Base-by-base conservation (phyloP, 495 filamentous ascomycete genomes). In the Hamigera avellanea region DNA sequence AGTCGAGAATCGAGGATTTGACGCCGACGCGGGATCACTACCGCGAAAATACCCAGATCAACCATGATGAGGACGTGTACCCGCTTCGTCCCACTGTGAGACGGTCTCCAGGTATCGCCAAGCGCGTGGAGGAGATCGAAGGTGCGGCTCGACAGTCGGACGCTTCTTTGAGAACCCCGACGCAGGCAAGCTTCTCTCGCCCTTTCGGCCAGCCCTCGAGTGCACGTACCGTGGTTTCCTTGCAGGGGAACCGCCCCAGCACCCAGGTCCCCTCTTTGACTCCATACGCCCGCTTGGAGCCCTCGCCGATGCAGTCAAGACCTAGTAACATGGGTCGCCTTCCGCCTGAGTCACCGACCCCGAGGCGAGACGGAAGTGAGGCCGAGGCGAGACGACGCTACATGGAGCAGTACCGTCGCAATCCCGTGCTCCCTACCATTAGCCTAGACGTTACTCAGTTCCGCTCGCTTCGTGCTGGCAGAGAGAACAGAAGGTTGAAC, bases 11-110 rank as follows among this genome's bases (percentile, higher is more conserved):
- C 23, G 63, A 66, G 26, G 40, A 48, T 13, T 18, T 44, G 13
- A 50, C 43, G 14, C 49, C 54, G 15, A 38, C 33, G 9, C 66
- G 34, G 49, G 62, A 70, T 0, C 80, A 83, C 50, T 46, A 76
- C 34, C 62, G 76, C 10, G 80, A 84, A 53, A 39, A 57, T 21
- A 69, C 78, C 1, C 76, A 82, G 32, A 75, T 74, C 31, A 49
- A 66, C 18, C 67, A 63, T 19, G 72, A 80, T 23, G 45, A n/a
- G n/a, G n/a, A n/a, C n/a, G n/a, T n/a, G n/a, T n/a, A n/a, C n/a
- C n/a, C n/a, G n/a, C n/a, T n/a, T n/a, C n/a, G n/a, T n/a, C n/a
- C n/a, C n/a, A n/a, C n/a, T n/a, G n/a, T n/a, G n/a, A n/a, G n/a
- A n/a, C n/a, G n/a, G n/a, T n/a, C n/a, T n/a, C n/a, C n/a, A n/a